These are phyloP conservation scores for Euphorbia schlechtendalii DNA, from an alignment of 441 rosid species.

Conservation along the genomic window DNA sequence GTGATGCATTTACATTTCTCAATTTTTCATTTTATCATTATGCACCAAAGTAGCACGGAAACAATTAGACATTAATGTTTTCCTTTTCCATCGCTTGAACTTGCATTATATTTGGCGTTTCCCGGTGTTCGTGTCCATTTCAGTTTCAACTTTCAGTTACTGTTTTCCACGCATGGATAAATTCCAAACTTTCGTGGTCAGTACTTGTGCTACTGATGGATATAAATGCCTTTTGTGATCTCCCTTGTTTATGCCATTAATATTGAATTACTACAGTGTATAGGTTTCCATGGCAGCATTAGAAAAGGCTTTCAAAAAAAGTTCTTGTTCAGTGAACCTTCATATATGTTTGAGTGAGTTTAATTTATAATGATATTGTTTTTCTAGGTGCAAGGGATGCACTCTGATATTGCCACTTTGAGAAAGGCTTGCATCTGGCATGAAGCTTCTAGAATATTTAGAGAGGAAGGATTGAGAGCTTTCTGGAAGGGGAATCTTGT, in stretches of 20 bases:
- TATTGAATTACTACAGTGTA: background rate
- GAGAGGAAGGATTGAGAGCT: slow-evolving; percentile 85
- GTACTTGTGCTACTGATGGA: background rate
- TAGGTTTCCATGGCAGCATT: background rate
- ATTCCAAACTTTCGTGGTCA: background rate
- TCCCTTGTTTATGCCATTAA: background rate
- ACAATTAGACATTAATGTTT: no score
- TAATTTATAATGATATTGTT: background rate
- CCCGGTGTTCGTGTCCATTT: no score
- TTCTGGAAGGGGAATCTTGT: slow-evolving; percentile 96
- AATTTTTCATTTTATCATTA: no score
- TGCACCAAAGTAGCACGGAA: no score
- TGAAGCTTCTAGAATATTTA: slow-evolving; percentile 80
- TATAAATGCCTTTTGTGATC: background rate
- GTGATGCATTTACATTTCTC: no score
- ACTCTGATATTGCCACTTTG: slow-evolving; percentile 51
- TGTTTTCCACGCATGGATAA: no score
- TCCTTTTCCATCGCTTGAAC: no score
- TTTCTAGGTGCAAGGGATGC: slow-evolving; percentile 91
- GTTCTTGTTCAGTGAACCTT: background rate
- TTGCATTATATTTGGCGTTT: no score
- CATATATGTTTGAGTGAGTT: background rate
- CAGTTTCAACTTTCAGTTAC: no score
- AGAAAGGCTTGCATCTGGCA: slow-evolving; percentile 72
- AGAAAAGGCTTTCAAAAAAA: background rate